These are phyloP conservation scores for Boletus coccyginus DNA, from an alignment of 768 basidiomycete genomes.

Conservation along the genomic window DNA sequence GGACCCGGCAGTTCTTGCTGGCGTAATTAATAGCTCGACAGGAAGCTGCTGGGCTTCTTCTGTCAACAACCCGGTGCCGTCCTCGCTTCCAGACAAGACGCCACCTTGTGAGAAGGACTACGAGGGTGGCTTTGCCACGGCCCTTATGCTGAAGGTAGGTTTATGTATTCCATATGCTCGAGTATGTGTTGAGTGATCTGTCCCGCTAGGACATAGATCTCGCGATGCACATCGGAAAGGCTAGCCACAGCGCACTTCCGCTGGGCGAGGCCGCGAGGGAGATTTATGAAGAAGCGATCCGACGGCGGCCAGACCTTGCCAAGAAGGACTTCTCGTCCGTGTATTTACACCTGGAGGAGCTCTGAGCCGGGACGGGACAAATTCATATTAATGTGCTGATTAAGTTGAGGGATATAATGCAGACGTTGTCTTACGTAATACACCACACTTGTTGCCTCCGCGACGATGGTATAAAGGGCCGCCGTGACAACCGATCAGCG, in stretches of 20 bases:
- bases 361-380: background rate
- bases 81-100: conserved; percentile 63
- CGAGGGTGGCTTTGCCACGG: conserved; percentile 83
- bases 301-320: conserved; percentile 55
- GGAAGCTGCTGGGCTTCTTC: conserved; percentile 82
- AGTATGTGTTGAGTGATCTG: conserved; percentile 3
- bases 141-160: conserved; percentile 77
- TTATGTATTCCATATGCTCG: background rate
- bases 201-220: conserved; percentile 75
- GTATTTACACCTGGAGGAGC: conserved; percentile 56
- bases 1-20: conserved; percentile 69
- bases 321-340: conserved; percentile 81
- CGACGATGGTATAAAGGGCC: conserved; percentile 27
- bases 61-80: conserved; percentile 85
- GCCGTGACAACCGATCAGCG: conserved; percentile 22
- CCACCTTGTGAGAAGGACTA: conserved; percentile 83
- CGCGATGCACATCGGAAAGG: conserved; percentile 60
- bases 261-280: conserved; percentile 62
- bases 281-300: conserved; percentile 58
- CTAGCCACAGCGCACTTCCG: conserved; percentile 52
- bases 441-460: conserved; percentile 16
- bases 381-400: conserved; percentile 9
- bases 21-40: conserved; percentile 83
- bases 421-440: conserved; percentile 20
- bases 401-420: background rate